Evolutionary conservation across 495 filamentous ascomycete genomes (phyloP).

Genomic region (Lentithecium fluviatile): DNA sequence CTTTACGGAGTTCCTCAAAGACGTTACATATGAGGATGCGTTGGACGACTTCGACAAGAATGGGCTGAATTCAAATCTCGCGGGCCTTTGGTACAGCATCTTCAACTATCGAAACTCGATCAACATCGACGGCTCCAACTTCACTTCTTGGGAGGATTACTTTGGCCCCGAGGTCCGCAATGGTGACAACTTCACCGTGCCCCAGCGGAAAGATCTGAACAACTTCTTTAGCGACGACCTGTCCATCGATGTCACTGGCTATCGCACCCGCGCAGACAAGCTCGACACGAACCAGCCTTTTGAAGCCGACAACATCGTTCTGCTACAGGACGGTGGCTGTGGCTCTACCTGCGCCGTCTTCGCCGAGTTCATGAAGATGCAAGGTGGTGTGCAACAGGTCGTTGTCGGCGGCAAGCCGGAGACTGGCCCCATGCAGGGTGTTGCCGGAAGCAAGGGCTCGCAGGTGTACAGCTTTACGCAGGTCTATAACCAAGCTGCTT

Average conservation of each 20-base stretch:
- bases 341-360: conserved; percentile 37
- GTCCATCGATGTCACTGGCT: conserved; percentile 25
- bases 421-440: conserved; percentile 32
- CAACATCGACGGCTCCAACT: conserved; percentile 25
- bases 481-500: conserved; percentile 9
- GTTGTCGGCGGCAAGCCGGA: conserved; percentile 30
- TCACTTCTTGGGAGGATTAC: conserved; percentile 31
- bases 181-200: conserved; percentile 31
- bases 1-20: conserved; percentile 6
- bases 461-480: conserved; percentile 21
- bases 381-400: conserved; percentile 33
- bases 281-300: conserved; percentile 30
- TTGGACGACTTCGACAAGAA: conserved; percentile 12
- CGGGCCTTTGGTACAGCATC: conserved; percentile 14
- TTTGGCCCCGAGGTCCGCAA: conserved; percentile 32
- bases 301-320: conserved; percentile 31
- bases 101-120: conserved; percentile 25
- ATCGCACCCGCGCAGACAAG: conserved; percentile 22
- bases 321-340: conserved; percentile 35
- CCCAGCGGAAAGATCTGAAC: conserved; percentile 27
- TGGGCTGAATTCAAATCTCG: background rate
- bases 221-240: conserved; percentile 33
- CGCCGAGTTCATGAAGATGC: conserved; percentile 33
- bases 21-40: conserved; percentile 20
- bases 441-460: conserved; percentile 32